Evolutionary conservation across 345 rosid species (phyloP), one percentile per base, ranked within the genome.

Genomic region (Corymbia maculata): DNA sequence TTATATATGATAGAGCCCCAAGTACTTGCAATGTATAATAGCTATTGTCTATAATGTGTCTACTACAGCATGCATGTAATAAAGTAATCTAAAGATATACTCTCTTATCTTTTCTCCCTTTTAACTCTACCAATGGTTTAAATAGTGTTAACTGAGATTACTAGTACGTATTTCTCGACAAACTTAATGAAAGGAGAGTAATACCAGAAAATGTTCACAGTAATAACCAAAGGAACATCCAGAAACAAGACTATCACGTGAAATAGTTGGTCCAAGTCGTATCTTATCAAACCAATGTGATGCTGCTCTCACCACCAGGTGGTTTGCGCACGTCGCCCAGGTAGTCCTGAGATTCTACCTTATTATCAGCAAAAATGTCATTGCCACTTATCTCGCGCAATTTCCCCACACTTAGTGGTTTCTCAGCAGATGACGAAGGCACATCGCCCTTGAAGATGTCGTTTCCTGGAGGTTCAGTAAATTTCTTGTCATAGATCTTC

Each of bases 251-350:
- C 75, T n/a, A n/a, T 64, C 16, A 61, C 32, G 70, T 61, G 70
- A 61, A 61, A 61, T 61, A 61, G 70, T 61, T 61, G 70, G 70
- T 61, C 70, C 32, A 36, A 1, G 16, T 4, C 32, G 4, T 6
- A 13, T n/a, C 75, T 13, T 28, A 61, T 92, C 93, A 96, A 87
- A 97, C 97, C 93, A 97, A 91, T 45, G 99, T 96, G 68, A 95
- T 96, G 95, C 95, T 97, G 92, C 98, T 95, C 92, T 97, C 98
- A 0, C 99, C 99, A 1, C 99, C 99, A 3, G 99, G 99, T 24
- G 99, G 99, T 90, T 96, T 97, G 89, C 99, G 98, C 17, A 97
- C 97, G 2, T 98, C 99, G 2, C 99, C 99, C 51, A 97, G 88
- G 93, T 93, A 96, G 92, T 97, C 99, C 87, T 97, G 94, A 47